Evolutionary conservation across 2,329 filamentous ascomycete species (phyloP), one percentile per base, ranked within the genome.

Genomic region (Byssochlamys sp.): DNA sequence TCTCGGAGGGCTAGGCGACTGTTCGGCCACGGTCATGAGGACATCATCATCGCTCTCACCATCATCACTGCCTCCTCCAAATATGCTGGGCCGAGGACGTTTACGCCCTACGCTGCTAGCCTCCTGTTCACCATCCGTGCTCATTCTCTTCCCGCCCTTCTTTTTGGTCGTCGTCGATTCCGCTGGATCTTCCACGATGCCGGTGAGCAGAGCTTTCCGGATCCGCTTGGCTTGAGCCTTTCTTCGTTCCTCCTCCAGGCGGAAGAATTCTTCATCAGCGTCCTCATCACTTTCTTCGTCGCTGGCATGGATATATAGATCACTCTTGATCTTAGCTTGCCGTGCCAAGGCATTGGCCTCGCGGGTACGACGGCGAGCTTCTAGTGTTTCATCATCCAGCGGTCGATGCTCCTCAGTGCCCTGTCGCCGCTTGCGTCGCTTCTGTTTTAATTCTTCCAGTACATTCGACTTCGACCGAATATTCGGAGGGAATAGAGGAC

Each of bases 261-360:
- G 84, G 72, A 92, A 96, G 73, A 96, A 96, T 24, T 82, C 84
- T 25, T 70, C 77, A 72, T 89, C 83, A 57, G 84, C 82, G 52
- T 91, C 90, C 33, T 82, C 84, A 66, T 96, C 90, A n/a, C 82
- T 86, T 64, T 96, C 91, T 55, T 97, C 94, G 69, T 97, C 94
- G 63, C 88, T 90, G 39, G 87, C 85, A 58, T 87, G 83, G 54
- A 99, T 88, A 66, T 85, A 92, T 45, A 92, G 74, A 26, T 86
- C 85, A 66, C 89, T 95, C 78, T 96, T 97, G 75, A 94, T 88
- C 69, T 87, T 88, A 31, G 79, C 78, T 53, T 84, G 81, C 73
- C 91, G 91, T 66, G 91, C 90, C n/a, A 83, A 76, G 63, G 95
- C 86, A 63, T 83, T 87, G 55, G 85, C 79, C 56, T 83, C 80